phyloP scores from a whole-genome alignment of 192 early-diverging fungal genomes.

The Piromyces finnis region DNA sequence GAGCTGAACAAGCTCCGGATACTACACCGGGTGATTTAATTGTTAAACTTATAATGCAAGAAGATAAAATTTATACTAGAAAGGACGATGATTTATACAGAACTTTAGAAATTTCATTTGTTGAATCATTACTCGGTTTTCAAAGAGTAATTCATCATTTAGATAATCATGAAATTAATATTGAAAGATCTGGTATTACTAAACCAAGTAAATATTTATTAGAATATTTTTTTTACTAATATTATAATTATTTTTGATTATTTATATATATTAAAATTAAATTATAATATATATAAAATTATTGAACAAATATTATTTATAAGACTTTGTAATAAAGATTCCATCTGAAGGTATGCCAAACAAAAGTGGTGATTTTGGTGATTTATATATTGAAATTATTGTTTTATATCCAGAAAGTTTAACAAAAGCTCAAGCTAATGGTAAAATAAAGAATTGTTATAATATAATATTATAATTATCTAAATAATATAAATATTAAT shows the following conservation, averaged over 20 bases:
- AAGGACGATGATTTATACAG: constrained; percentile 47
- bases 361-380: background rate
- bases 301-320: no score
- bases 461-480: no score
- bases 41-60: constrained; percentile 47
- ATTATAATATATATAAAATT: no score
- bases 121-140: constrained; percentile 66
- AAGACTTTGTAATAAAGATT: background rate
- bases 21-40: constrained; percentile 71
- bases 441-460: no score
- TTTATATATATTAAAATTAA: no score
- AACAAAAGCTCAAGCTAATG: no score
- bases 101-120: background rate
- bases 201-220: constrained; percentile 41
- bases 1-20: constrained; percentile 82
- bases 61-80: constrained; percentile 56
- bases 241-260: no score
- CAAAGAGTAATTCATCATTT: constrained; percentile 54
- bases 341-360: background rate
- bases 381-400: background rate
- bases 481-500: no score
- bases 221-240: no score
- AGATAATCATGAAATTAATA: constrained; percentile 30
- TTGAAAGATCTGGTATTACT: constrained; percentile 30
- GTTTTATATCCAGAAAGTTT: no score